Conservation (phyloP, 1,139 yeast genomes). For the Saccharomycopsis hybrid region DNA sequence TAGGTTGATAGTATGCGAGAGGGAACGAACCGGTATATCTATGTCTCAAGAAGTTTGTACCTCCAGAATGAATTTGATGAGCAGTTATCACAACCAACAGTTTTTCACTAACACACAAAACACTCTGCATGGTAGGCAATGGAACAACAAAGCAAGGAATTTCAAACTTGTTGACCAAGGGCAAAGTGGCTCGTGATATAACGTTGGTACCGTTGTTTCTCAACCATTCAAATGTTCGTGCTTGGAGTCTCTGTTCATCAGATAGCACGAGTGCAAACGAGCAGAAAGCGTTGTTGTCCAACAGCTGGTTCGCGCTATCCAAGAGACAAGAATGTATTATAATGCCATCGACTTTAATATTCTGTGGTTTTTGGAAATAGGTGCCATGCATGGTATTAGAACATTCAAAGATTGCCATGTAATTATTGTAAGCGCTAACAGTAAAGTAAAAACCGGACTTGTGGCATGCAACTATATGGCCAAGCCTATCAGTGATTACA, state of each 20-base stretch:
- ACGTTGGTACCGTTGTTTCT: neutral
- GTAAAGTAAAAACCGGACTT: conserved; percentile 7
- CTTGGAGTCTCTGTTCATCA: neutral
- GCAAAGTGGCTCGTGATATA: conserved; percentile 1
- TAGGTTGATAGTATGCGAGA: conserved; percentile 5
- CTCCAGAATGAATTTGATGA: conserved; percentile 14
- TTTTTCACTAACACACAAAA: conserved; percentile 5
- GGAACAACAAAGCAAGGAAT: conserved; percentile 11
- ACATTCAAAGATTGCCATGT: conserved; percentile 6
- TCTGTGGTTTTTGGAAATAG: neutral
- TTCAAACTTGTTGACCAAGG: conserved; percentile 1
- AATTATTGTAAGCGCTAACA: conserved; percentile 3
- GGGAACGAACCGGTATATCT: conserved; percentile 7
- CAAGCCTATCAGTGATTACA: neutral
- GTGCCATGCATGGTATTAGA: neutral
- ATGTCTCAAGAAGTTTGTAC: neutral
- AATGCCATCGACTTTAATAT: conserved; percentile 1
- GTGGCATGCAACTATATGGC: conserved; percentile 6
- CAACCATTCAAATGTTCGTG: conserved; percentile 6
- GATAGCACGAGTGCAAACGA: neutral
- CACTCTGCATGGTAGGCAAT: neutral
- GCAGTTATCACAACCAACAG: neutral
- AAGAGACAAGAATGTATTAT: too few relatives aligned
- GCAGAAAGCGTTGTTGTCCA: neutral
- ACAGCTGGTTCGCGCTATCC: too few relatives aligned